phyloP scores from a whole-genome alignment of 495 filamentous ascomycete species.

The Trichoderma orchidacearum region DNA sequence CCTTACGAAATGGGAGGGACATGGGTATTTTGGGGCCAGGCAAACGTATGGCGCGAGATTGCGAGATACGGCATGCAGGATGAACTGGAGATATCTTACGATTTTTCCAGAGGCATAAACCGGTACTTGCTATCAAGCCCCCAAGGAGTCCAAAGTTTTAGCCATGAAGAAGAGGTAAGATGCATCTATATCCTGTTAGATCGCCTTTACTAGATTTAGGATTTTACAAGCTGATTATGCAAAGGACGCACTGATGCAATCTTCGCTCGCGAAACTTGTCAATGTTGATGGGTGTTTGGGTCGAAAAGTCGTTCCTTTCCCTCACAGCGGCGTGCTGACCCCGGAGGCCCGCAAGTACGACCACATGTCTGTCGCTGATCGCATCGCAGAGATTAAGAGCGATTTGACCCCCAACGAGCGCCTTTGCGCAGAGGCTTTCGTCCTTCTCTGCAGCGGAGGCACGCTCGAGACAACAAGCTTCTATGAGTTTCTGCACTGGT shows the following conservation, averaged over 20 bases:
- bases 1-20: neutral
- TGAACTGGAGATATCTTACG: neutral
- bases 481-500: neutral
- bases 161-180: neutral
- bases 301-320: neutral
- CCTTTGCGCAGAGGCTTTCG: neutral
- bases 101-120: neutral
- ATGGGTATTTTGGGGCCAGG: neutral
- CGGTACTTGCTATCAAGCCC: neutral
- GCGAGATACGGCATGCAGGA: conserved; percentile 1
- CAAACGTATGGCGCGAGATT: neutral
- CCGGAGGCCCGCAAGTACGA: neutral
- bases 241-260: neutral
- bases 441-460: neutral
- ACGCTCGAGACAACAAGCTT: neutral
- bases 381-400: neutral
- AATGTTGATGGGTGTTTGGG: neutral
- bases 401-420: neutral
- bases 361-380: neutral
- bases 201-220: no score
- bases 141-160: neutral
- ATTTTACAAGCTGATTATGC: neutral
- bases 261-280: neutral
- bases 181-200: no score
- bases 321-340: neutral